These are phyloP conservation scores for Penicillium sumatraense DNA, from an alignment of 2,329 filamentous ascomycete genomes.

Conservation along the genomic window DNA sequence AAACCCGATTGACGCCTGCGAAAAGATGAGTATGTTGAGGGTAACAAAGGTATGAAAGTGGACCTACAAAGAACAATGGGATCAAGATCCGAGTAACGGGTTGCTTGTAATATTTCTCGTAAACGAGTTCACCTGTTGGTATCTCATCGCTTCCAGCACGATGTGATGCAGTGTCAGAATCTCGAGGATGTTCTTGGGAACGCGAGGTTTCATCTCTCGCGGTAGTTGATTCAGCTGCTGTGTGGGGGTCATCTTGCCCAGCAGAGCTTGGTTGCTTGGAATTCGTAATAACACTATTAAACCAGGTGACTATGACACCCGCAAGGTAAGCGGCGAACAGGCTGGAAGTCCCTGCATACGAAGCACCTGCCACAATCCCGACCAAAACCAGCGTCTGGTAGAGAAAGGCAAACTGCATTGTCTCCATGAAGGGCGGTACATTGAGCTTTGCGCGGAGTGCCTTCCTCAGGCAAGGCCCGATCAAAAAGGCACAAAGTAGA, in stretches of 20 bases:
- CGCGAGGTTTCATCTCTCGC: neutral
- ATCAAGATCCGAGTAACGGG: conserved; percentile 61
- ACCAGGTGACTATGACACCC: conserved; percentile 57
- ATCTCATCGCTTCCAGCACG: neutral
- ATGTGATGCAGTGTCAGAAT: neutral
- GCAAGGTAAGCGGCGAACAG: conserved; percentile 64
- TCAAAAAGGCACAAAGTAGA: conserved; percentile 30
- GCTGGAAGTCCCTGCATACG: conserved; percentile 60
- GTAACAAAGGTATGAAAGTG: no score
- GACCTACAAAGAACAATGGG: conserved; percentile 73
- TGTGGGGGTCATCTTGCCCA: neutral
- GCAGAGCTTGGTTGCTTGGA: neutral
- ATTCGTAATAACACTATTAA: conserved; percentile 40
- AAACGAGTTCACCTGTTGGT: conserved; percentile 40
- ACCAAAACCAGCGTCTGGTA: conserved; percentile 52
- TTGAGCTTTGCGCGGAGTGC: conserved; percentile 6
- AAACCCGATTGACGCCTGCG: conserved; percentile 69
- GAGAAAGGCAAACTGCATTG: conserved; percentile 39
- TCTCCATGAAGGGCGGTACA: conserved; percentile 12
- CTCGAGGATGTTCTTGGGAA: neutral
- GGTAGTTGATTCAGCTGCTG: neutral
- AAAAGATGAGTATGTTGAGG: neutral
- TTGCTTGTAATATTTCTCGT: conserved; percentile 52
- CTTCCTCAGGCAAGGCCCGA: conserved; percentile 16
- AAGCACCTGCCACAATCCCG: conserved; percentile 53